Evolutionary conservation across 805 yeast species (phyloP), one percentile per base, ranked within the genome.

Genomic region (Barnettozyma pratensis): DNA sequence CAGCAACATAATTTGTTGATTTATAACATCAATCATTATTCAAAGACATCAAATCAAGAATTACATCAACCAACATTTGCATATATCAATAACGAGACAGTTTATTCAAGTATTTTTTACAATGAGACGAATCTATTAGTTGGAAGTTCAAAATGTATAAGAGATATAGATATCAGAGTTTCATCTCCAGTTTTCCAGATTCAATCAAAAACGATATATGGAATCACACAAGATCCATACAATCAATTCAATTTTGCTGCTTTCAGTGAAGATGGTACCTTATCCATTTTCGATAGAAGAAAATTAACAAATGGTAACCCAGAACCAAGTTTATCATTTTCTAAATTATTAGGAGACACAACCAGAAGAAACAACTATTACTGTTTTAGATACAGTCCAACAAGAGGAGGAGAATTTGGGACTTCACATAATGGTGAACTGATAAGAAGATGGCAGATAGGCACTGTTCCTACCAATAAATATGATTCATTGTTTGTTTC

Each of bases 251-350:
- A 78, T 52, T 87, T 91, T 63, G 80, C 88, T 14, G 82, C 95
- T 0, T 79, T 79, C 53, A 80, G 87, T 45, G 96, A 90, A 56
- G 92, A 87, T 59, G 96, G 96, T 2, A 79, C 94, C 0, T 67
- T 90, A 44, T 83, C 92, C 0, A 72, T 91, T 7, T 91, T 91
- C 87, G 96, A 87, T 62, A 73, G 88, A 53, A 71, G 96, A 54
- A 82, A 76, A 54, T 62, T 87, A 41, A 64, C 72, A 0, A 57
- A 64, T 26, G 55, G 34, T 37, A 65, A 71, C 30, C 83, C 82
- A 19, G 70, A 75, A 4, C 90, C 91, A 0, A 62, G 80, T 10
- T 62, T 85, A 35, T 73, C 76, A 19, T 85, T 85, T 55, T 75
- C 74, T 48, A 83, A 83, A 56, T 65, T 85, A 31, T 69, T 84